These are phyloP conservation scores for Cadophora gregata DNA, from an alignment of 2,329 filamentous ascomycete species.

Conservation along the genomic window DNA sequence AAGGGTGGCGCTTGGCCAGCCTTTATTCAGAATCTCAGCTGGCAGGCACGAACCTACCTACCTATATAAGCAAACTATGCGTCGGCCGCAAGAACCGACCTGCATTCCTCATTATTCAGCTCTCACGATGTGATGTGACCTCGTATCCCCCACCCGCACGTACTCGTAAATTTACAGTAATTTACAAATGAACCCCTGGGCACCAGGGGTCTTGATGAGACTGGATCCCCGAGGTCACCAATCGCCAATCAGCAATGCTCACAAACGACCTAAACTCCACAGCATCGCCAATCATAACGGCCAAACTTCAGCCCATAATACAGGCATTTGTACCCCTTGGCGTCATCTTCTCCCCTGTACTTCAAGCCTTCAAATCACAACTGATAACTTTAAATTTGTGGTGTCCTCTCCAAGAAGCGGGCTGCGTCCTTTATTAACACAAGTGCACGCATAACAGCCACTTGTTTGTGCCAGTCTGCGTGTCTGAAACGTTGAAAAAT, in stretches of 20 bases:
- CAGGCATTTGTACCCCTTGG: background rate
- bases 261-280: background rate
- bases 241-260: background rate
- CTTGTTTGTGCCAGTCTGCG: background rate
- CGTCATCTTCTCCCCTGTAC: background rate
- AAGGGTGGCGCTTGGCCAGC: background rate
- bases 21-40: conserved; percentile 10
- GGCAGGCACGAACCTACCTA: background rate
- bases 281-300: background rate
- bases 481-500: background rate
- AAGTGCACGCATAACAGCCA: background rate
- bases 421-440: background rate
- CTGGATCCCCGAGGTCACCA: background rate
- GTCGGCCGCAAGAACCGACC: background rate
- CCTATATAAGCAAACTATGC: background rate
- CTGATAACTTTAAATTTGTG: conserved; percentile 8
- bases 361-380: background rate
- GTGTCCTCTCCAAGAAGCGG: background rate
- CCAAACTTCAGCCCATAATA: background rate
- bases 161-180: no score
- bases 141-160: conserved; percentile 15
- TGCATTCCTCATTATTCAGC: conserved; percentile 13
- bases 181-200: no score
- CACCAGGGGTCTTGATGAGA: conserved; percentile 4
- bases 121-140: background rate